Base-by-base conservation (phyloP, 2,329 filamentous ascomycete genomes). In the Penicillium fuscoglaucum region DNA sequence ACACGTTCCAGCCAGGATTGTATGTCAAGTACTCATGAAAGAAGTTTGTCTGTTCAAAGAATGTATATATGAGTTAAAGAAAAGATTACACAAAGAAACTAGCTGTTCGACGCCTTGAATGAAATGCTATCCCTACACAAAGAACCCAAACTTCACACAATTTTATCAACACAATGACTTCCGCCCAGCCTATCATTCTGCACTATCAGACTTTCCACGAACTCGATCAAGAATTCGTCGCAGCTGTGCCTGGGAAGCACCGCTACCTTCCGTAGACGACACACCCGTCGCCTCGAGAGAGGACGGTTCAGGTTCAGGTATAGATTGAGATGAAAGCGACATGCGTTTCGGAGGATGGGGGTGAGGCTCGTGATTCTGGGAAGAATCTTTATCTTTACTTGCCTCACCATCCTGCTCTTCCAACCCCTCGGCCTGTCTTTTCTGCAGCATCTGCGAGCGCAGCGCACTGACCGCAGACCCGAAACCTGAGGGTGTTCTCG, bases 191-290 rank as follows among this genome's bases (percentile, higher is more conserved):
- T n/a, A 43, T 51, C 52, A 40, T 10, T 49, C 48, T 50, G 35
- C 49, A 39, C 17, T 7, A 44, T 28, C 41, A 37, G 33, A n/a
- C 24, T 52, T 57, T 56, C 24, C 64, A 44, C 64, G 64, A 6
- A 63, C 62, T 33, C 66, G 66, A 49, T 39, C 61, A 46, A 72
- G 57, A 19, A 71, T 60, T 26, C 55, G 61, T 13, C 61, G 63
- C 45, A 72, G 49, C 19, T 65, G 66, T 26, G 63, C 52, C 29
- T 52, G 55, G 17, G 68, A 61, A 41, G 56, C 54, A 33, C 62
- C 67, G 10, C n/a, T 45, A 21, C 51, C 37, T 3, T 61, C 63
- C 4, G 59, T 37, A 33, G 53, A 37, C 6, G 62, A 46, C 26
- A 58, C 58, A 4, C 64, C 65, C 6, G 56, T 66, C 29, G 65